Base-by-base conservation (phyloP, 257 asterid genomes). In the Solanum lignicaule region DNA sequence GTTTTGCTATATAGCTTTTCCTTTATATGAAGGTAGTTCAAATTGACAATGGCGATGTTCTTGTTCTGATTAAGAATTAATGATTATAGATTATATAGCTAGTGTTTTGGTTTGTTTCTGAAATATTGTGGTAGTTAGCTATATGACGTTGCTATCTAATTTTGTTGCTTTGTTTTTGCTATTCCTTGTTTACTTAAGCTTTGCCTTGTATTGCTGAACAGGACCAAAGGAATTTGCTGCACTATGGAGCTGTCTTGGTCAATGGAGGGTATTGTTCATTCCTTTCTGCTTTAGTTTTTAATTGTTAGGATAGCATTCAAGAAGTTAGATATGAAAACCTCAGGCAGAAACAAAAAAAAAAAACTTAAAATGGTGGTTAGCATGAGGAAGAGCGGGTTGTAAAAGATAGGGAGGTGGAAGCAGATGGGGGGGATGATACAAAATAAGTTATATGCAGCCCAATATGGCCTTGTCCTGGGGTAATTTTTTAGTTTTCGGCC, bases 141-240 rank as follows among this genome's bases (percentile, higher is more conserved):
- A 5, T 79, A 46, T 46, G 29, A 46, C 68, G 5, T 46, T 46
- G 27, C 41, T 46, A 27, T 46, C 68, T 81, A 9, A 31, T 46
- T 43, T 29, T 81, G 41, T 81, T 27, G 29, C 62, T 18, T 29
- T 46, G 29, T 29, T 81, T 81, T 82, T 5, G 27, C 41, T 16
- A 27, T 18, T 21, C 20, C 69, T 46, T 27, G 31, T 79, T 25
- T 79, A 16, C 36, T 15, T 27, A 14, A 43, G 65, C 29, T 48
- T 82, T 82, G 69, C 11, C 29, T 16, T 48, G 58, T 87, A 29
- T 86, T 31, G 84, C 36, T 71, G 46, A 89, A 86, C 86, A 96
- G 98, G 98, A 36, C 98, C 98, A 2, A 94, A 90, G 90, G 98
- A 95, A 87, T 96, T 96, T 91, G 87, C 95, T 35, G 96, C 92